Base-by-base conservation (phyloP, 345 rosid genomes). In the Arabis hirsuta region DNA sequence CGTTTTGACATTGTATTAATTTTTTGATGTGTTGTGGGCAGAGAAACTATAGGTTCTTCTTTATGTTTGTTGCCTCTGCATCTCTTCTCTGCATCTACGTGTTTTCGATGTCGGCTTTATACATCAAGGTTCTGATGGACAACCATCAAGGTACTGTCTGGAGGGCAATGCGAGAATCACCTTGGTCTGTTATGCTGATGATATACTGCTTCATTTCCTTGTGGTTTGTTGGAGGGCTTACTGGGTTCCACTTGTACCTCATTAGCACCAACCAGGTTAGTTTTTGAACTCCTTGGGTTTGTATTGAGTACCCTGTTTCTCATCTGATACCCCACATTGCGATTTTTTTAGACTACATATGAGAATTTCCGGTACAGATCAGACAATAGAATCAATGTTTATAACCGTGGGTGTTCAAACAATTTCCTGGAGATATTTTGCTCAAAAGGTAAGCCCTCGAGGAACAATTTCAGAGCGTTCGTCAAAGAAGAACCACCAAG, bases 31-130 rank as follows among this genome's bases (percentile, higher is more conserved):
- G 10, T 54, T 61, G 27, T 76, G 79, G 80, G 82, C 96, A 94
- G 98, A 92, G 97, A 70, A 94, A 94, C 85, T 94, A 94, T 78
- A 93, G 96, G 46, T 91, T 61, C 86, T 95, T 91, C 89, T 95
- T 95, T 69, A 87, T 95, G 97, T 95, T 91, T 65, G 93, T 91
- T 66, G 88, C 97, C 16, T 95, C 93, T 19, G 71, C 93, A 50
- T 81, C 97, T 34, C 83, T 91, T 82, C 97, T 95, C 39, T 91
- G 97, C 84, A 84, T 91, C 77, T 91, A 87, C 45, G 95, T 95
- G 71, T 95, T 95, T 62, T 79, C 91, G 65, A 81, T 90, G 83
- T 91, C 93, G 16, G 96, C 96, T 26, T 46, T 85, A 58, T 88
- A 95, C 88, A 86, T 91, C 65, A 95, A 88, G 81, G 76, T 85